These are phyloP conservation scores for Euphorbia pulcherrima DNA, from an alignment of 345 rosid genomes.

Conservation along the genomic window DNA sequence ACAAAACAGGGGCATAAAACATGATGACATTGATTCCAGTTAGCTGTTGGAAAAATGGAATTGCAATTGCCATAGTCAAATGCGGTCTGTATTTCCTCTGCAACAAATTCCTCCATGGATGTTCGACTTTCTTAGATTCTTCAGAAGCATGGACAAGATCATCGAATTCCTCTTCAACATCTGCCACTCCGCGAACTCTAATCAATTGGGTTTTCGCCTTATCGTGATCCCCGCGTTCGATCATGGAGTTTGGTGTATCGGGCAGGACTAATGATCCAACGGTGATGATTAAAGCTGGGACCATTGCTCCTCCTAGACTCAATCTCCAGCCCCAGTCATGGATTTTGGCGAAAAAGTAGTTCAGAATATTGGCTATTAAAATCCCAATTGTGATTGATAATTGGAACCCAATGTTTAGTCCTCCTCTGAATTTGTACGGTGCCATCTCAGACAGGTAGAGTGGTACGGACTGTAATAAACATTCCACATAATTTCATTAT, in stretches of 20 bases:
- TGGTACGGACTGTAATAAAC: conserved; percentile 76
- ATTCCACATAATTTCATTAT: too few relatives aligned
- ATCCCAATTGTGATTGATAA: conserved; percentile 87
- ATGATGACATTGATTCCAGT: conserved; percentile 84
- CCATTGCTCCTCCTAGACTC: conserved; percentile 93
- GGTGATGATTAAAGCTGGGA: conserved; percentile 85
- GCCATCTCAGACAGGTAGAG: conserved; percentile 97
- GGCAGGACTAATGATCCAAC: conserved; percentile 78
- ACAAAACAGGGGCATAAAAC: conserved; percentile 91
- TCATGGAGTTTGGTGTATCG: conserved; percentile 93
- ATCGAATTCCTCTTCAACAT: conserved; percentile 71
- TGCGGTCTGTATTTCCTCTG: conserved; percentile 86
- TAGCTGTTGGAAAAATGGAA: conserved; percentile 82
- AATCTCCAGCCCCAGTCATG: conserved; percentile 92
- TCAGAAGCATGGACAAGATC: conserved; percentile 77
- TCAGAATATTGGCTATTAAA: conserved; percentile 69
- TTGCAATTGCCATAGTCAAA: conserved; percentile 60
- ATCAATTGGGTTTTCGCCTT: conserved; percentile 55
- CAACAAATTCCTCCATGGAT: conserved; percentile 77
- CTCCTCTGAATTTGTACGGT: conserved; percentile 90
- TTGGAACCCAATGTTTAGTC: conserved; percentile 88
- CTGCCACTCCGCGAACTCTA: conserved; percentile 63
- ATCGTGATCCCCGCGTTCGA: conserved; percentile 67
- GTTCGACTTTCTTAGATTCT: conserved; percentile 58
- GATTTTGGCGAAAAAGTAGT: conserved; percentile 81